A percentile compares a stretch with the other conserved stretches of the same genome.
Conservation (phyloP, 345 rosid species). For the Eucalyptus polybractea region DNA sequence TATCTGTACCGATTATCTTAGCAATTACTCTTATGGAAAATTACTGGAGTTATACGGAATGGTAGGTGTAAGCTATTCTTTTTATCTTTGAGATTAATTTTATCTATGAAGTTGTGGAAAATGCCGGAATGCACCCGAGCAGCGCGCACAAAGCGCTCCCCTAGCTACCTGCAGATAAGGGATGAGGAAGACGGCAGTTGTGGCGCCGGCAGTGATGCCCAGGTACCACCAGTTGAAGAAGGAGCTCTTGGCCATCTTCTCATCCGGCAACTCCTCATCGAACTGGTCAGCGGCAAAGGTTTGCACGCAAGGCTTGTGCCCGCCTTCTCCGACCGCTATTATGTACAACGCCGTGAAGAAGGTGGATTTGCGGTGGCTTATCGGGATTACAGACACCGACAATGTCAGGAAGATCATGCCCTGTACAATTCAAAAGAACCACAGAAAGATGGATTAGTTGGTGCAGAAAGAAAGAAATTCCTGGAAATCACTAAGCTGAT, state of each 20-base stretch:
- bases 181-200: slow-evolving; percentile 44
- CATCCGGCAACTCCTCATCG: slow-evolving; percentile 41
- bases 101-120: background rate
- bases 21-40: background rate
- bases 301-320: slow-evolving; percentile 90
- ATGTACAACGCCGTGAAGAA: slow-evolving; percentile 66
- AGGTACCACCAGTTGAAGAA: slow-evolving; percentile 94
- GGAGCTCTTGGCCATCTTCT: slow-evolving; percentile 69
- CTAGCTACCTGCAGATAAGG: slow-evolving; percentile 51
- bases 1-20: background rate
- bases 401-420: slow-evolving; percentile 60
- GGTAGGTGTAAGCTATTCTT: background rate
- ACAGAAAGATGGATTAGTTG: background rate
- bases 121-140: background rate
- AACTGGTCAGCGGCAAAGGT: slow-evolving; percentile 97
- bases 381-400: slow-evolving; percentile 41
- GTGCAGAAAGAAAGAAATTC: background rate
- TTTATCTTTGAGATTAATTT: background rate
- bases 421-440: slow-evolving; percentile 10
- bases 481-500: background rate
- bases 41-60: background rate
- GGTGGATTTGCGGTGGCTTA: slow-evolving; percentile 17
- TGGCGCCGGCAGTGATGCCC: slow-evolving; percentile 43
- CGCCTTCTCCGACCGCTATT: slow-evolving; percentile 80
- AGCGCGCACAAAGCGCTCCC: background rate